Conservation (phyloP, 2,329 filamentous ascomycete genomes). For the Daldinia sp. region DNA sequence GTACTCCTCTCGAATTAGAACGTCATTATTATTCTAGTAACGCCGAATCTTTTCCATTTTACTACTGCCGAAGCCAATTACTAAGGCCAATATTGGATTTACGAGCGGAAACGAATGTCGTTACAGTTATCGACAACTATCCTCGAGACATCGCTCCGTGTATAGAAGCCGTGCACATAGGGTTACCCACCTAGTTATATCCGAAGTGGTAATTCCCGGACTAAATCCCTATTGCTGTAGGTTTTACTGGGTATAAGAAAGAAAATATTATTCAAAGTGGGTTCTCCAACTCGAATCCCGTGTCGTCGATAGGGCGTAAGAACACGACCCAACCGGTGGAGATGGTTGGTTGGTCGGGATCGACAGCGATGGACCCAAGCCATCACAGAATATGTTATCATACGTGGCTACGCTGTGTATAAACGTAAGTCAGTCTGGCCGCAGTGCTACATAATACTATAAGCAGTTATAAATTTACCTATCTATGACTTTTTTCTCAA, state of each 20-base stretch:
- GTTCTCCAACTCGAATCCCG: slow-evolving; percentile 4
- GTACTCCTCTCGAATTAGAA: background rate
- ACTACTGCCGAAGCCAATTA: background rate
- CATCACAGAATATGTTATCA: background rate
- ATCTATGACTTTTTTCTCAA: background rate
- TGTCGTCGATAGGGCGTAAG: slow-evolving; percentile 5
- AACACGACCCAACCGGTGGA: too few species aligned
- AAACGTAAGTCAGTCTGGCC: background rate
- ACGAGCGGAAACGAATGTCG: background rate
- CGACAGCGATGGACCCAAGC: background rate
- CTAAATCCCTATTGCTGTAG: slow-evolving; percentile 5
- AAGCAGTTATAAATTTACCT: background rate
- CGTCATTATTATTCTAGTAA: background rate
- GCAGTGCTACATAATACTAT: too few species aligned
- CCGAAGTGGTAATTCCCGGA: slow-evolving; percentile 9
- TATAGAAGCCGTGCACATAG: background rate
- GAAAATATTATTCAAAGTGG: background rate
- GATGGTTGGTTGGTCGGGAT: background rate
- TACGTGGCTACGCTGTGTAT: background rate
- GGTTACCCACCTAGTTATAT: background rate
- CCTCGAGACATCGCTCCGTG: background rate
- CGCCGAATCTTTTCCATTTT: background rate
- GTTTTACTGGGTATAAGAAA: background rate
- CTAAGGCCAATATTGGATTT: background rate
- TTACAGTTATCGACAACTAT: background rate